Conservation (phyloP, 441 rosid species). For the Rhodomyrtus psidioides region DNA sequence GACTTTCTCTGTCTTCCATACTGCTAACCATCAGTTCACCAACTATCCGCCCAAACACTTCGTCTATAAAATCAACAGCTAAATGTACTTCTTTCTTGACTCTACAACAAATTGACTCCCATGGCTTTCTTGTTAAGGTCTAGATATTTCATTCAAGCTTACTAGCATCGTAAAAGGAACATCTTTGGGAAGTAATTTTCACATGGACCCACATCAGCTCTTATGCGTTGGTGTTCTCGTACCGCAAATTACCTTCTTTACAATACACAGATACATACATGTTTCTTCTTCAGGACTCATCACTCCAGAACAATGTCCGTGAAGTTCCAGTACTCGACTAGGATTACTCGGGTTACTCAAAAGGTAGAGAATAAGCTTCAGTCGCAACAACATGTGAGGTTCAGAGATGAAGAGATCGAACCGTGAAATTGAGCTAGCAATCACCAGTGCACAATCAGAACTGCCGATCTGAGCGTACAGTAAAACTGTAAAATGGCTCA, state of each 20-base stretch:
- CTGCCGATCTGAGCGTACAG: not conserved
- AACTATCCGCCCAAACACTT: not conserved
- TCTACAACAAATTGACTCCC: not conserved
- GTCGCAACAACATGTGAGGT: not conserved
- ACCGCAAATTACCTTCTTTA: not conserved
- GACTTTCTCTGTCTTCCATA: not conserved
- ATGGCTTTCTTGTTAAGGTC: not conserved
- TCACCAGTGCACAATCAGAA: not conserved
- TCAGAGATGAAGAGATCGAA: not conserved
- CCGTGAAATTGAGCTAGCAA: not conserved
- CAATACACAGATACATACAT: not conserved
- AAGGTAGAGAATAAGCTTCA: not conserved
- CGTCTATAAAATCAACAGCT: not conserved
- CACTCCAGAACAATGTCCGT: not conserved
- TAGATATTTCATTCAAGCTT: not conserved
- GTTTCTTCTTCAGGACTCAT: not conserved
- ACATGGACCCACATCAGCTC: not conserved
- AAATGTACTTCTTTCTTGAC: not conserved
- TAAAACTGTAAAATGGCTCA: not conserved
- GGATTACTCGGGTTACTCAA: not conserved
- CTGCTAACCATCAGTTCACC: not conserved
- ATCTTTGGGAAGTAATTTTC: not conserved
- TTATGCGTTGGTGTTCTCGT: not conserved
- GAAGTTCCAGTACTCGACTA: not conserved
- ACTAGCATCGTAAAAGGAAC: not conserved